Conservation (phyloP, 1,284 basidiomycete species). For the Sanguinoderma infundibulare region DNA sequence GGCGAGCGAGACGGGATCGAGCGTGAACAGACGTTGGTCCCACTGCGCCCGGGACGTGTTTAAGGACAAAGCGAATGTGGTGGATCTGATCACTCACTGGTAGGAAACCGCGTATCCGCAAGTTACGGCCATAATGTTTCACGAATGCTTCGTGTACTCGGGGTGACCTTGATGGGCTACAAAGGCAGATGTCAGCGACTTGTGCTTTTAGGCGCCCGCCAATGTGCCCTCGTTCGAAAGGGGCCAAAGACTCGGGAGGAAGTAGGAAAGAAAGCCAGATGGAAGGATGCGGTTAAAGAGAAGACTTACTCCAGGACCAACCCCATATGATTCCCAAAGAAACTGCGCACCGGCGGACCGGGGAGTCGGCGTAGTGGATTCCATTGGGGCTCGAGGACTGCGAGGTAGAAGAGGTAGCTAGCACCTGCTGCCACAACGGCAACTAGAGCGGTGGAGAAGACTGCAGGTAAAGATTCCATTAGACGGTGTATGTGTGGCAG, state of each 20-base stretch:
- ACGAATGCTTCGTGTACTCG: conserved; percentile 56
- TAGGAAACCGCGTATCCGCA: conserved; percentile 65
- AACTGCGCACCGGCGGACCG: conserved; percentile 55
- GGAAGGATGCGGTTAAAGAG: background rate
- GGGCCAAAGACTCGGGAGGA: no score
- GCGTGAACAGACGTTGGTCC: conserved; percentile 75
- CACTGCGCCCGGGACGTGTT: conserved; percentile 53
- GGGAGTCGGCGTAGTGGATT: conserved; percentile 60
- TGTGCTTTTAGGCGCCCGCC: background rate
- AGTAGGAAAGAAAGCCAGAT: no score
- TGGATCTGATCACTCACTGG: conserved; percentile 51
- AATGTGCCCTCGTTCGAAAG: background rate
- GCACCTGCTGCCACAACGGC: conserved; percentile 19
- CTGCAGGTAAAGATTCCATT: conserved; percentile 5
- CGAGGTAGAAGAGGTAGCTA: conserved; percentile 33
- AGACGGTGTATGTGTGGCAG: background rate
- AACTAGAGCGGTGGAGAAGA: conserved; percentile 19
- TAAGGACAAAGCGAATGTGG: background rate
- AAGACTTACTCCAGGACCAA: conserved; percentile 59
- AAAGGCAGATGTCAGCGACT: conserved; percentile 2
- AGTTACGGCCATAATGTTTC: conserved; percentile 43
- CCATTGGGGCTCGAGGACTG: conserved; percentile 45
- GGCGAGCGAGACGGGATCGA: conserved; percentile 72
- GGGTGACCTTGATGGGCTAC: conserved; percentile 60
- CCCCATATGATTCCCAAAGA: conserved; percentile 58